Percentiles rank a stretch among this genome's conserved stretches.
Evolutionary conservation across 2,329 filamentous ascomycete genomes (phyloP).

Genomic region (Cercospora sp.): DNA sequence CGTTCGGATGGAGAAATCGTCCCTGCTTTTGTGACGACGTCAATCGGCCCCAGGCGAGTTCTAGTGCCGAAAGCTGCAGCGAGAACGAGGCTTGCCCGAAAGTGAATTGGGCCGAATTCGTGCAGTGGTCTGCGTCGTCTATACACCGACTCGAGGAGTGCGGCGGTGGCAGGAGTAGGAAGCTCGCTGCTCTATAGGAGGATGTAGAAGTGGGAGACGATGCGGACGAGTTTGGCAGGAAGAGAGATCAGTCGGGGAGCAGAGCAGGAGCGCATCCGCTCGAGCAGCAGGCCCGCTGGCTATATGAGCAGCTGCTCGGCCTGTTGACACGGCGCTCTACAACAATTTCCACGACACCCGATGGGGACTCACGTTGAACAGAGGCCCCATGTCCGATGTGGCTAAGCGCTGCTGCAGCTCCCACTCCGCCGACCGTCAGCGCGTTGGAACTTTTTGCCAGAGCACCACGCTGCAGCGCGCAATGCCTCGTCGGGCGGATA

Average conservation of each 20-base stretch:
- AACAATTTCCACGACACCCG: constrained; percentile 22
- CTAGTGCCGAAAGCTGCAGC: not conserved
- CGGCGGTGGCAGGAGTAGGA: not conserved
- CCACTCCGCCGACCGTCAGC: constrained; percentile 20
- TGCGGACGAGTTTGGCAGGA: not conserved
- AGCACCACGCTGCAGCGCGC: not conserved
- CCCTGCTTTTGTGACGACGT: constrained; percentile 6
- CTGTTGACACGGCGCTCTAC: constrained; percentile 14
- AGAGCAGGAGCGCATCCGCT: not conserved
- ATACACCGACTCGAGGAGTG: not conserved
- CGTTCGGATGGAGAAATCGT: constrained; percentile 4
- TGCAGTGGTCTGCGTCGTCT: not conserved
- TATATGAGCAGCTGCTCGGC: constrained; percentile 12
- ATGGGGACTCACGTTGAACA: constrained; percentile 27
- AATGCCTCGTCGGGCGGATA: constrained; percentile 14
- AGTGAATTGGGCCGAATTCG: constrained; percentile 4
- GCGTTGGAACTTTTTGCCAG: not conserved
- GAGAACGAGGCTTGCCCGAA: constrained; percentile 4
- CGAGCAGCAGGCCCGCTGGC: constrained; percentile 11
- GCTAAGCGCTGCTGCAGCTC: constrained; percentile 15
- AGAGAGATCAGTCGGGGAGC: not conserved
- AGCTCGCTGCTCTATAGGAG: not conserved
- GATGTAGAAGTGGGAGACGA: not conserved
- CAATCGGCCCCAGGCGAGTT: not conserved
- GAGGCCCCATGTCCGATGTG: constrained; percentile 19